These are phyloP conservation scores for Rhizopogon rudus DNA, from an alignment of 768 basidiomycete species.

Conservation along the genomic window DNA sequence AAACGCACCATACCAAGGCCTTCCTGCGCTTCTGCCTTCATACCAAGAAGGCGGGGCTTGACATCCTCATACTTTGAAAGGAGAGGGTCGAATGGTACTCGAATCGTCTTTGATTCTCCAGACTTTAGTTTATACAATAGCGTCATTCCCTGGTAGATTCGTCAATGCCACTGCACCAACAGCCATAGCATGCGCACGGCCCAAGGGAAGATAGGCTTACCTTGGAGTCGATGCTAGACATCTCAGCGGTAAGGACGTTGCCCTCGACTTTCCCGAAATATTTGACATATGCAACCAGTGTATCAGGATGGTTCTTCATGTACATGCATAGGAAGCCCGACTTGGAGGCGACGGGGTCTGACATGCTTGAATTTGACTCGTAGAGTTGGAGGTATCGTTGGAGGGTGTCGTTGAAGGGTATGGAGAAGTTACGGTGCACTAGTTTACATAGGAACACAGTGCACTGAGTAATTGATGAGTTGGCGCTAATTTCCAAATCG, in stretches of 20 bases:
- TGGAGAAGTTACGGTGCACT: too few relatives aligned
- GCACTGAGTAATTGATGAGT: too few relatives aligned
- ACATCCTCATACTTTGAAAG: constrained; percentile 75
- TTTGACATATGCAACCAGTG: constrained; percentile 78
- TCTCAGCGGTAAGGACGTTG: constrained; percentile 55
- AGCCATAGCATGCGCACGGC: background rate
- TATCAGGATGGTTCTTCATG: constrained; percentile 83
- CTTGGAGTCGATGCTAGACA: constrained; percentile 66
- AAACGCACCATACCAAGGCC: constrained; percentile 68
- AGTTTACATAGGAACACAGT: too few relatives aligned
- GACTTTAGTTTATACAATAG: constrained; percentile 55
- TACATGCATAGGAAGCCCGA: constrained; percentile 78
- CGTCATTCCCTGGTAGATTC: constrained; percentile 54
- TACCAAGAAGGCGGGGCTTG: constrained; percentile 70
- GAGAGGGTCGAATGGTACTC: constrained; percentile 64
- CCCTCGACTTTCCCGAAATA: constrained; percentile 64
- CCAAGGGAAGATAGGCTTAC: constrained; percentile 27
- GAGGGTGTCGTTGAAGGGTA: too few relatives aligned
- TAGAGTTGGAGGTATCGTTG: too few relatives aligned
- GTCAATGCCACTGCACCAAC: background rate
- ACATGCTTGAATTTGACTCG: constrained; percentile 29
- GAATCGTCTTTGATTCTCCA: constrained; percentile 40
- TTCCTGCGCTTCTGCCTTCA: constrained; percentile 80
- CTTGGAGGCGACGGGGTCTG: constrained; percentile 72
- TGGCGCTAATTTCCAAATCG: too few relatives aligned